Conservation (phyloP, 1,139 yeast genomes). For the Pichia terricola region DNA sequence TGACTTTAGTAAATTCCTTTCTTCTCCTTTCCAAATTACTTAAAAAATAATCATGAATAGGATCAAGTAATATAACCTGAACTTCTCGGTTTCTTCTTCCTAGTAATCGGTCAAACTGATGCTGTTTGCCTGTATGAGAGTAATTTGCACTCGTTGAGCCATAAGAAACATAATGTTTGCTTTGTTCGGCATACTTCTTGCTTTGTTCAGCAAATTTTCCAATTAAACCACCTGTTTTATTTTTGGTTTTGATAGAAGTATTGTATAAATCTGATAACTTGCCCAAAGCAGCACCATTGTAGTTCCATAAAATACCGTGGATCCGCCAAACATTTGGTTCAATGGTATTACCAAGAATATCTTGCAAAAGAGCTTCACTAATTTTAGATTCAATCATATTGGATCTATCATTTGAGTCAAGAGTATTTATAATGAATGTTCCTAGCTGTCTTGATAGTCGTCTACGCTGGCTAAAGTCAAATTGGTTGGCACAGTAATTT, state of each 20-base stretch:
- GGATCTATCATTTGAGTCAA: conserved; percentile 92
- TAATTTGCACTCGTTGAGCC: conserved; percentile 14
- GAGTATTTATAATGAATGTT: conserved; percentile 82
- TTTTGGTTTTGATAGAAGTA: conserved; percentile 25
- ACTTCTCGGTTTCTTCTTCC: conserved; percentile 43
- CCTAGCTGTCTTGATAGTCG: conserved; percentile 56
- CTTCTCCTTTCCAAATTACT: conserved; percentile 41
- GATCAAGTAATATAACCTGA: conserved; percentile 49
- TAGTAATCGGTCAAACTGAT: conserved; percentile 38
- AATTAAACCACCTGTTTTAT: conserved; percentile 31
- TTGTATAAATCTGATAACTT: conserved; percentile 35
- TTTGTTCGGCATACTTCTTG: conserved; percentile 32
- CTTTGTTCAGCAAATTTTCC: conserved; percentile 30
- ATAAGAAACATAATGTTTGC: conserved; percentile 38
- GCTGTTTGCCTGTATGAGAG: conserved; percentile 19
- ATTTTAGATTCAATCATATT: conserved; percentile 52
- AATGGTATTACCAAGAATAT: conserved; percentile 36
- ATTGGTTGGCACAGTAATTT: conserved; percentile 53
- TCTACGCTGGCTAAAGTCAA: too few species aligned
- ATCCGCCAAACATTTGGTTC: conserved; percentile 35
- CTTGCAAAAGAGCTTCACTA: conserved; percentile 50
- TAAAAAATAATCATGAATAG: conserved; percentile 60
- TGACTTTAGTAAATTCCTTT: conserved; percentile 40
- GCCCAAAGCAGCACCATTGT: conserved; percentile 42
- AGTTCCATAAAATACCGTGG: conserved; percentile 55